Evolutionary conservation across 1,284 basidiomycete genomes (phyloP).

Genomic region (Cutaneotrichosporon dermatis): DNA sequence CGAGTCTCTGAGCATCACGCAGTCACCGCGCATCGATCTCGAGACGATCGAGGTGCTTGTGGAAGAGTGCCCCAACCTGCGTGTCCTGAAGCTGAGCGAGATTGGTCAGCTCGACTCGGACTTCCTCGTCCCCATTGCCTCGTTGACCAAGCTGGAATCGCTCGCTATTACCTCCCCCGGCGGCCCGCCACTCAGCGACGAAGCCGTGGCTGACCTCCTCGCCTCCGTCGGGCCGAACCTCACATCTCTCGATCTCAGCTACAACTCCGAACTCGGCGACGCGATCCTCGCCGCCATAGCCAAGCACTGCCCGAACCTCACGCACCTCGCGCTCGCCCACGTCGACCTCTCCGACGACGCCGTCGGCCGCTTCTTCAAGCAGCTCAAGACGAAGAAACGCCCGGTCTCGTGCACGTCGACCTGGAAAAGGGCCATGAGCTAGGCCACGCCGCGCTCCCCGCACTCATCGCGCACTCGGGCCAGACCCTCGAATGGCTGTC

Average conservation of each 20-base stretch:
- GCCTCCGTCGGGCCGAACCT: constrained; percentile 54
- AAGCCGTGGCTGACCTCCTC: constrained; percentile 59
- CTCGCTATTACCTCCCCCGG: constrained; percentile 46
- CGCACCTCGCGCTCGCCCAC: constrained; percentile 58
- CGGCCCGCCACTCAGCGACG: constrained; percentile 53
- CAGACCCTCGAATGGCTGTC: constrained; percentile 59
- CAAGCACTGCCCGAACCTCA: constrained; percentile 56
- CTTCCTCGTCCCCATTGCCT: constrained; percentile 58
- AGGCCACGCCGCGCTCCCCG: constrained; percentile 57
- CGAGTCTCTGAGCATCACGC: constrained; percentile 70
- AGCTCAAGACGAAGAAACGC: constrained; percentile 33
- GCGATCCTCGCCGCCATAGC: constrained; percentile 59
- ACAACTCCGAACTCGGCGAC: constrained; percentile 59
- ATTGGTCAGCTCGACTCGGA: constrained; percentile 66
- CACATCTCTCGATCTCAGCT: constrained; percentile 61
- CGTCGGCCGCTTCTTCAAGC: constrained; percentile 63
- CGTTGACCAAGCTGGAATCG: constrained; percentile 34
- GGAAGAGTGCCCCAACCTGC: constrained; percentile 59
- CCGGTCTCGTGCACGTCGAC: constrained; percentile 55
- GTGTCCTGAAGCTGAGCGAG: constrained; percentile 71
- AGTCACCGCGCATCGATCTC: constrained; percentile 81
- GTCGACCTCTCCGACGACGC: constrained; percentile 66
- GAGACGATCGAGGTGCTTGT: constrained; percentile 65
- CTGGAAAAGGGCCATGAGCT: constrained; percentile 61
- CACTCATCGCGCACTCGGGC: constrained; percentile 69